Base-by-base conservation (phyloP, 108 stramenopile species). In the Cyclotella atomus region DNA sequence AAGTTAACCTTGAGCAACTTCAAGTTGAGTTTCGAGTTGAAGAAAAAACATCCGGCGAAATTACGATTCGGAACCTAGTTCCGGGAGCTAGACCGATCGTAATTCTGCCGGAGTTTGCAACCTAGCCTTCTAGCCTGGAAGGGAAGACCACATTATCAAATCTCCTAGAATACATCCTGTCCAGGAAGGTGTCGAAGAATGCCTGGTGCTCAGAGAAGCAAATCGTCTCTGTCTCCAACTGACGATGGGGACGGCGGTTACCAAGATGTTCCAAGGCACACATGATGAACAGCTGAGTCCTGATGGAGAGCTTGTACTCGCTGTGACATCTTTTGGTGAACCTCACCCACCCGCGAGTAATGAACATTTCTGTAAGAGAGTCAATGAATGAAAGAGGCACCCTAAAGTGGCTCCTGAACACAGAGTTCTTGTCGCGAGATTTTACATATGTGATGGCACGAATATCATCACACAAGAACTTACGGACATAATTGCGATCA, bases 321-420 rank as follows among this genome's bases (percentile, higher is more conserved):
- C 12, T 41, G 38, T 4, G 4, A 49, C 47, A n/a, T 20, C 19
- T 49, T 49, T n/a, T n/a, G n/a, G 47, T 49, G 7, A n/a, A 3
- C 17, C 3, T 20, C 3, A 49, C 47, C 47, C 47, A 49, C 10
- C 47, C 47, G 4, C 19, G 14, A 8, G 7, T 4, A 4, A 49
- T 49, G 19, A 49, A 49, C 47, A 49, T 8, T 8, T 49, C 17
- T n/a, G 47, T n/a, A 4, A 49, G 19, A 20, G 10, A 49, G 3
- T 49, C 47, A 8, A 49, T n/a, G 10, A 4, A n/a, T 3, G 3
- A 9, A 15, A 49, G 19, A n/a, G 47, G 17, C 4, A n/a, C 17
- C 17, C 47, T 49, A 20, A 49, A 49, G 47, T 49, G 47, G 17
- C 47, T 49, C 19, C 47, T 49, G 47, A 49, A 49, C n/a, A 49